These are phyloP conservation scores for Phytophthora pseudosyringae DNA, from an alignment of 352 stramenopile genomes.

Conservation along the genomic window DNA sequence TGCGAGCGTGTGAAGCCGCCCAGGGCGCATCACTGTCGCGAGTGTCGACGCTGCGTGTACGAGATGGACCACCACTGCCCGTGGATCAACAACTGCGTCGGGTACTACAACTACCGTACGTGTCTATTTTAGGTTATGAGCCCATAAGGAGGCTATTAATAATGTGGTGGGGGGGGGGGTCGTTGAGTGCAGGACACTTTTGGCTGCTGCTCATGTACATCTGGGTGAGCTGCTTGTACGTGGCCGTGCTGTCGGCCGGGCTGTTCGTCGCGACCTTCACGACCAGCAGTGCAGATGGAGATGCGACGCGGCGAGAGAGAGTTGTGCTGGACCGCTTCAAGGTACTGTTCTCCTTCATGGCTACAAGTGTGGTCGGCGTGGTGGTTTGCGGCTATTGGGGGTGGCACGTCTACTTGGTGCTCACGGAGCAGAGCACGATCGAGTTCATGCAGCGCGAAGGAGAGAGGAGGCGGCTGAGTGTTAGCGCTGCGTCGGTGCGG, in stretches of 20 bases:
- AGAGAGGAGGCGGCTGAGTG: slow-evolving; percentile 16
- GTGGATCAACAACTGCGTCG: slow-evolving; percentile 98
- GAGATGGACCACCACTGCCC: slow-evolving; percentile 98
- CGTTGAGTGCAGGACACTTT: slow-evolving; percentile 44
- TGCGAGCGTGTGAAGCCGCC: slow-evolving; percentile 36
- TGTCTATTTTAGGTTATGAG: slow-evolving; percentile 11
- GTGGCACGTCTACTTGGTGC: slow-evolving; percentile 56
- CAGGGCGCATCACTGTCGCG: slow-evolving; percentile 66
- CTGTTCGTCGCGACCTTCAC: slow-evolving; percentile 37
- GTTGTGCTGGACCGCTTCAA: slow-evolving; percentile 38
- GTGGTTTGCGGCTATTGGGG: slow-evolving; percentile 43
- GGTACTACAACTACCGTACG: slow-evolving; percentile 94
- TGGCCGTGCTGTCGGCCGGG: slow-evolving; percentile 37
- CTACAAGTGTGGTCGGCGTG: slow-evolving; percentile 40
- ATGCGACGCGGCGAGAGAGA: slow-evolving; percentile 7
- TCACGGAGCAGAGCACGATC: slow-evolving; percentile 51
- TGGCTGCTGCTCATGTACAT: slow-evolving; percentile 60
- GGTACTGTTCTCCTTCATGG: slow-evolving; percentile 48
- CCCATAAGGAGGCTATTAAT: slow-evolving; percentile 1
- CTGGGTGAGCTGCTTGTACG: slow-evolving; percentile 51
- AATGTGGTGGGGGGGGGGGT: slow-evolving; percentile 4
- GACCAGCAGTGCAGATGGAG: slow-evolving; percentile 23
- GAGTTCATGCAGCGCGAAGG: slow-evolving; percentile 42
- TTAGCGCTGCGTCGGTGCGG: slow-evolving; percentile 18
- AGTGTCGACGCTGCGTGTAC: slow-evolving; percentile 91